phyloP scores from a whole-genome alignment of 2,329 filamentous ascomycete species.

The Monosporascus ibericus region DNA sequence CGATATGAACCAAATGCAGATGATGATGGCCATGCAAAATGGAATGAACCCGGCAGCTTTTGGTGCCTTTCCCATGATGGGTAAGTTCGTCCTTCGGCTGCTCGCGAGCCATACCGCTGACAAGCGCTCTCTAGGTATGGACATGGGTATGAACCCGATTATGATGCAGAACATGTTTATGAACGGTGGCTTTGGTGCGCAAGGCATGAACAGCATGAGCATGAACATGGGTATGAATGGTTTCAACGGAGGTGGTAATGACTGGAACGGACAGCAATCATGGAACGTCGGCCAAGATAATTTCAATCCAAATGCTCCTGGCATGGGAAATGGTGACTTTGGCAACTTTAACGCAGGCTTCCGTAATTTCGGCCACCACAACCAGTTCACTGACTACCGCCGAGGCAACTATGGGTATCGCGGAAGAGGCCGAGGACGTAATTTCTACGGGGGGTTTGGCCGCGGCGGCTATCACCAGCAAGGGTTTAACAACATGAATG shows the following conservation, averaged over 20 bases:
- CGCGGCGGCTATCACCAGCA: conserved; percentile 46
- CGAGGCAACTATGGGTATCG: conserved; percentile 62
- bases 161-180: conserved; percentile 71
- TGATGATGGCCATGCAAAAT: conserved; percentile 73
- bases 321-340: conserved; percentile 76
- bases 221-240: conserved; percentile 72
- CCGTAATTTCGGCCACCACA: conserved; percentile 74
- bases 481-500: conserved; percentile 30
- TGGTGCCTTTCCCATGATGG: conserved; percentile 72
- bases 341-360: conserved; percentile 72
- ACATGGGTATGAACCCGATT: conserved; percentile 80
- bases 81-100: conserved; percentile 49
- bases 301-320: conserved; percentile 80
- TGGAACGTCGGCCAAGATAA: conserved; percentile 85
- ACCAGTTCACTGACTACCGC: conserved; percentile 73
- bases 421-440: conserved; percentile 57
- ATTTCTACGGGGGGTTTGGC: conserved; percentile 46
- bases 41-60: conserved; percentile 53
- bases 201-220: conserved; percentile 67
- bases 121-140: conserved; percentile 54
- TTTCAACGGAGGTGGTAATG: conserved; percentile 65
- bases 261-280: conserved; percentile 75
- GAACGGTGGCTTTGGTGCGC: conserved; percentile 67
- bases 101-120: conserved; percentile 21
- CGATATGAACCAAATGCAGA: conserved; percentile 72